Base-by-base conservation (phyloP, 306 rosid genomes). In the Quercus suber region DNA sequence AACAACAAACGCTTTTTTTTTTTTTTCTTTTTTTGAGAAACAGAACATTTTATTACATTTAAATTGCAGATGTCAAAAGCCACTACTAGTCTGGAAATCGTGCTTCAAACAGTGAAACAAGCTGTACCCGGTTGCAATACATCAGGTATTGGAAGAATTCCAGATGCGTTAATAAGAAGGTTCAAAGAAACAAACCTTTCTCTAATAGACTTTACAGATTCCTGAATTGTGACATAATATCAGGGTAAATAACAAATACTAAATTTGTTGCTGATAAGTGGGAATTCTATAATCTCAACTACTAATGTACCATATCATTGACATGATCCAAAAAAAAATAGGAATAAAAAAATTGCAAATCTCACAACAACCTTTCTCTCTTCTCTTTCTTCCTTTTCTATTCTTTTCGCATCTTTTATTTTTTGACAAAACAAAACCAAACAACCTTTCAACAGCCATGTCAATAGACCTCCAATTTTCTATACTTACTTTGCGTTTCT, bases 81-180 rank as follows among this genome's bases (percentile, higher is more conserved):
- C 49, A 68, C 49, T 37, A 57, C 64, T 63, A 70, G 19, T 69
- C 3, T 37, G 2, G 25, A 43, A 52, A 31, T 35, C 28, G 13
- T 63, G 30, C 27, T 6, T 59, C 21, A 76, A 74, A 45, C 45
- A 74, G 78, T 67, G 76, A 70, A 52, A 73, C 20, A 82, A 76
- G 49, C 4, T 79, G 55, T 81, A 94, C 99, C 97, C 82, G 93
- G 97, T 74, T 92, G 95, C 61, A 94, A 71, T 35, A 82, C 87
- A 76, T 82, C 78, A 57, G 97, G 93, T 76, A 94, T 85, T 67
- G 97, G 91, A 81, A 94, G 97, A 91, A 94, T 83, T 21, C 99
- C 99, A 80, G 99, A 87, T 5, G 92, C 92, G 85, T 94, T 94
- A 59, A 94, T 85, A 11, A 94, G 94, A 83, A 94, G 92, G 86